Percentiles rank a stretch among this genome's conserved stretches.
Conservation (phyloP, 257 asterid genomes). For the Echites panduratus region DNA sequence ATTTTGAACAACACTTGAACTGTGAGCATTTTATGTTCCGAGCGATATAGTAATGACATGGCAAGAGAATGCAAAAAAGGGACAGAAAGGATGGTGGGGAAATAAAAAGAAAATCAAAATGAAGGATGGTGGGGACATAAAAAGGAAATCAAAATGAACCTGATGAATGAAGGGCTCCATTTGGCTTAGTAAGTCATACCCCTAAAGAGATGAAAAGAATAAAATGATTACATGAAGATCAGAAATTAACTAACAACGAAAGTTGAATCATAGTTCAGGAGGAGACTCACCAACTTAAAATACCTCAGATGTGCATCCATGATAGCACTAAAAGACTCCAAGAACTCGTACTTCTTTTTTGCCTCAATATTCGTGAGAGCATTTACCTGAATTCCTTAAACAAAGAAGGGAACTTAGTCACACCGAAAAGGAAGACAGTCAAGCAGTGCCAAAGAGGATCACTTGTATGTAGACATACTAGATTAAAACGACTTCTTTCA, state of each 20-base stretch:
- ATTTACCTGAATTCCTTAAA: slow-evolving; percentile 74
- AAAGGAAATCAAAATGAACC: slow-evolving; percentile 35
- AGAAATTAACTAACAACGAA: slow-evolving; percentile 16
- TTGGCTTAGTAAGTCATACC: slow-evolving; percentile 73
- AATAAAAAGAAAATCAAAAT: background rate
- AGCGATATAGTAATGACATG: background rate
- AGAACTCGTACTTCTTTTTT: slow-evolving; percentile 86
- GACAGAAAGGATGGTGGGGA: background rate
- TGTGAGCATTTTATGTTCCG: background rate
- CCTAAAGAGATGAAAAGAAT: slow-evolving; percentile 43
- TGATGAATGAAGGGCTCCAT: slow-evolving; percentile 94
- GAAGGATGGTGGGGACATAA: too few relatives aligned
- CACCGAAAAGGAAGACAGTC: background rate
- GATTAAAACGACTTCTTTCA: slow-evolving; percentile 90
- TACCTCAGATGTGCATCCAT: slow-evolving; percentile 97
- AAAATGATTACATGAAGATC: slow-evolving; percentile 19
- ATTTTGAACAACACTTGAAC: background rate
- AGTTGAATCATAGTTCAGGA: slow-evolving; percentile 8
- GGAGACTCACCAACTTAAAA: slow-evolving; percentile 70
- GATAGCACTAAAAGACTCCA: slow-evolving; percentile 94
- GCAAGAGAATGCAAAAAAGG: background rate
- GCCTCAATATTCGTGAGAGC: slow-evolving; percentile 81
- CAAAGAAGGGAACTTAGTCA: slow-evolving; percentile 29
- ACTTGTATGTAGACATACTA: slow-evolving; percentile 46
- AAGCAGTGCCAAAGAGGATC: slow-evolving; percentile 15